Conservation (phyloP, 148 eudicot species). For the Vaccinium vitisidaea region DNA sequence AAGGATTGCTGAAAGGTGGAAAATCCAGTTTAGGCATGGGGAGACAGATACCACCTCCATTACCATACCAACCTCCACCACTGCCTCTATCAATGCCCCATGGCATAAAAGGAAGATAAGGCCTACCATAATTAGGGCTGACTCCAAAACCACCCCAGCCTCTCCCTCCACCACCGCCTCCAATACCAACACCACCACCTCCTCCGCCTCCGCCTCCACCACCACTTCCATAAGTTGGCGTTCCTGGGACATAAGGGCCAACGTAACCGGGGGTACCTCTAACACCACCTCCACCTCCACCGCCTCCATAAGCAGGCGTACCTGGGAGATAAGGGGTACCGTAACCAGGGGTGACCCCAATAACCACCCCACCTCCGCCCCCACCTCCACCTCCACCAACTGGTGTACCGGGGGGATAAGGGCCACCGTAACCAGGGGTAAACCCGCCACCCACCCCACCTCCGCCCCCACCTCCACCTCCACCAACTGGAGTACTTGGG, state of each 20-base stretch:
- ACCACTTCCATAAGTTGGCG: neutral
- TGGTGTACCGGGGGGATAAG: no score
- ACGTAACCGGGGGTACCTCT: neutral
- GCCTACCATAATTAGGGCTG: neutral
- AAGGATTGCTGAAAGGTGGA: neutral
- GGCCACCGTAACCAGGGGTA: neutral
- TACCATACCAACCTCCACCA: neutral
- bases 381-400: no score
- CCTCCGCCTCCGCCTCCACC: neutral
- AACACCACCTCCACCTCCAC: neutral
- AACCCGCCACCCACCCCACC: no score
- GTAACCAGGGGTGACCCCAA: neutral
- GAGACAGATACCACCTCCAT: neutral
- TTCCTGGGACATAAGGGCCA: neutral
- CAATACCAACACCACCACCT: neutral
- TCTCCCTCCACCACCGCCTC: neutral
- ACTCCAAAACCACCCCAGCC: neutral
- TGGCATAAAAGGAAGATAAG: neutral
- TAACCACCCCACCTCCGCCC: no score
- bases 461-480: no score
- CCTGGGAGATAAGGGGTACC: neutral
- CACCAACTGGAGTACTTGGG: neutral
- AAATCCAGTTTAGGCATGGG: neutral
- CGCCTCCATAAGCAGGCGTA: no score
- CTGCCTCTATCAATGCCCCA: neutral